Evolutionary conservation across 2,329 filamentous ascomycete genomes (phyloP), one percentile per base, ranked within the genome.

Genomic region (Microdochium bolleyi): DNA sequence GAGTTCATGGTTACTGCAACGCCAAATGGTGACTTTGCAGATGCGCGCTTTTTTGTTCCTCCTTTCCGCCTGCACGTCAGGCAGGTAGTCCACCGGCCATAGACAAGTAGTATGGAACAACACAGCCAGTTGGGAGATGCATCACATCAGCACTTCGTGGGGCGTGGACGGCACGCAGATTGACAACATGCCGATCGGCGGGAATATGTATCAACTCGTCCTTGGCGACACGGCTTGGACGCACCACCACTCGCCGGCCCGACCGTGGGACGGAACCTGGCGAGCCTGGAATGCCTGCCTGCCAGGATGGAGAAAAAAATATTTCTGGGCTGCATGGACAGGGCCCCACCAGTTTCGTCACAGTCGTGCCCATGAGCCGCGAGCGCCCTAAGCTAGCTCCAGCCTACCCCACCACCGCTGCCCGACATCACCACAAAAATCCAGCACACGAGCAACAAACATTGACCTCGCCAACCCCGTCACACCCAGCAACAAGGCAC

Each of bases 131-230:
- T n/a, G n/a, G n/a, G n/a, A n/a, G n/a, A n/a, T n/a, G n/a, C n/a
- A n/a, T n/a, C n/a, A n/a, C n/a, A n/a, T n/a, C n/a, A n/a, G n/a
- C n/a, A n/a, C n/a, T n/a, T n/a, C n/a, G n/a, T n/a, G n/a, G n/a
- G n/a, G n/a, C 11, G 11, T 30, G 27, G 5, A 30, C 5, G 27
- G 27, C 27, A 30, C 27, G 11, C 27, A 30, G 5, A 30, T 30
- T 30, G 27, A 11, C 27, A 30, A 30, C 5, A 5, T 30, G 27
- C 27, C 11, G 27, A 30, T 30, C 27, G 27, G 27, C 27, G 27
- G 27, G 11, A 30, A 5, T 62, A 59, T 10, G 57, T 63, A 8
- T 53, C 49, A 24, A 49, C 49, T n/a, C 27, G 32, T 8, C 32
- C 14, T 2, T 44, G 37, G 8, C 46, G 41, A 54, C 24, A 27